phyloP scores from a whole-genome alignment of 208 protist genomes.

The Crithidia mellificae region DNA sequence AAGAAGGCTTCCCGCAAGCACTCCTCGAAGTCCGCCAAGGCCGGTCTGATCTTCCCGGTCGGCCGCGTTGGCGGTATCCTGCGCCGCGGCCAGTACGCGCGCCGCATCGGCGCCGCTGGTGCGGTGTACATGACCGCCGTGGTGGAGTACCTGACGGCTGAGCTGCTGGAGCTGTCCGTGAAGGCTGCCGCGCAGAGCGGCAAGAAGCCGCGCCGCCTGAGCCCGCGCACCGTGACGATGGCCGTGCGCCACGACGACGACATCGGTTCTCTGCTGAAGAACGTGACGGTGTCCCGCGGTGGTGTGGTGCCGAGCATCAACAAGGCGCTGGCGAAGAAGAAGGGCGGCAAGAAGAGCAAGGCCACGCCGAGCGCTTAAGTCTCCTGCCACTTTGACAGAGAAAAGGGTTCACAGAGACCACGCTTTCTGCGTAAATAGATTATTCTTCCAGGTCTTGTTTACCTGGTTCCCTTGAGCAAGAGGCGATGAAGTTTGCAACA shows the following conservation, averaged over 20 bases:
- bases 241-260: constrained; percentile 78
- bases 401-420: neutral
- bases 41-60: constrained; percentile 99
- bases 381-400: neutral
- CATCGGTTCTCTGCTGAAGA: constrained; percentile 41
- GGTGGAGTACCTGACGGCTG: constrained; percentile 96
- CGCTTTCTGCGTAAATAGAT: neutral
- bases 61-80: constrained; percentile 97
- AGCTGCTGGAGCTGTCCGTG: constrained; percentile 68
- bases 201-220: constrained; percentile 67
- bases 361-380: constrained; percentile 57
- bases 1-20: constrained; percentile 84
- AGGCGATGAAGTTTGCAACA: no score
- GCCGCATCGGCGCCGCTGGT: constrained; percentile 89
- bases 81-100: constrained; percentile 95
- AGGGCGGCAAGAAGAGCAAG: constrained; percentile 68
- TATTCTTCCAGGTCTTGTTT: neutral
- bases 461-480: no score
- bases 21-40: constrained; percentile 91
- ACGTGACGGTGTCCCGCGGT: constrained; percentile 81
- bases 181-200: constrained; percentile 53
- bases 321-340: constrained; percentile 83
- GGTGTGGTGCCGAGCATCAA: constrained; percentile 69
- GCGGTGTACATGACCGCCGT: constrained; percentile 99
- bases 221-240: constrained; percentile 64